A percentile compares a stretch with the other conserved stretches of the same genome.
Conservation (phyloP, 2,329 filamentous ascomycete genomes). For the Xylariaceae sp. region DNA sequence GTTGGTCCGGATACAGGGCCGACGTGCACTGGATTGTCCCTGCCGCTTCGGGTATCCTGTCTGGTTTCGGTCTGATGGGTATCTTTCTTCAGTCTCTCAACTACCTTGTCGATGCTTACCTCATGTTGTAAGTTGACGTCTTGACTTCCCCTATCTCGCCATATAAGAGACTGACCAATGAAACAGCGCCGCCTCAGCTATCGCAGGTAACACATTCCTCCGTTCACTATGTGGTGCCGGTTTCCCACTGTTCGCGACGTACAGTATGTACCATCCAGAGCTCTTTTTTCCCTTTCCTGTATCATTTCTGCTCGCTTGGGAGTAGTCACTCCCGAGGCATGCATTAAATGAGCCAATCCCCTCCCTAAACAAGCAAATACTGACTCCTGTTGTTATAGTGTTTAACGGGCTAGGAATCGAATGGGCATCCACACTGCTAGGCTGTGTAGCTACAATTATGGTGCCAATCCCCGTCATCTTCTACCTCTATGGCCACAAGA, state of each 20-base stretch:
- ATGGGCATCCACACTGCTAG: constrained; percentile 64
- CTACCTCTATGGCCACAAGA: constrained; percentile 60
- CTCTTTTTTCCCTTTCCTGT: no score
- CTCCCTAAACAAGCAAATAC: no score
- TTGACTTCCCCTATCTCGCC: neutral
- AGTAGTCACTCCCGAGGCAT: no score
- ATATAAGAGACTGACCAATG: constrained; percentile 13
- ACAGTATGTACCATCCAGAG: no score
- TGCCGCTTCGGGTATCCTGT: constrained; percentile 61
- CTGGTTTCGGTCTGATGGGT: constrained; percentile 77
- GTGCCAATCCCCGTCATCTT: constrained; percentile 67
- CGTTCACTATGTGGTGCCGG: constrained; percentile 76
- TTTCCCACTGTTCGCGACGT: constrained; percentile 77
- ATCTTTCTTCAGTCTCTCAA: constrained; percentile 83
- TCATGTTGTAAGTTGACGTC: constrained; percentile 55
- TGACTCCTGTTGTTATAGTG: no score
- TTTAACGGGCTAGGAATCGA: constrained; percentile 64
- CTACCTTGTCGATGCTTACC: constrained; percentile 77
- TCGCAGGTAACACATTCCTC: constrained; percentile 81
- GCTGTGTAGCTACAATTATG: constrained; percentile 59
- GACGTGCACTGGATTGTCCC: constrained; percentile 68
- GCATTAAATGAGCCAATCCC: no score
- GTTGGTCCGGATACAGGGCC: constrained; percentile 66
- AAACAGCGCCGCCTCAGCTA: constrained; percentile 68
- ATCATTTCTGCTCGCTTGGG: no score